Base-by-base conservation (phyloP, 2,329 filamentous ascomycete species). In the Xylaria sp. region DNA sequence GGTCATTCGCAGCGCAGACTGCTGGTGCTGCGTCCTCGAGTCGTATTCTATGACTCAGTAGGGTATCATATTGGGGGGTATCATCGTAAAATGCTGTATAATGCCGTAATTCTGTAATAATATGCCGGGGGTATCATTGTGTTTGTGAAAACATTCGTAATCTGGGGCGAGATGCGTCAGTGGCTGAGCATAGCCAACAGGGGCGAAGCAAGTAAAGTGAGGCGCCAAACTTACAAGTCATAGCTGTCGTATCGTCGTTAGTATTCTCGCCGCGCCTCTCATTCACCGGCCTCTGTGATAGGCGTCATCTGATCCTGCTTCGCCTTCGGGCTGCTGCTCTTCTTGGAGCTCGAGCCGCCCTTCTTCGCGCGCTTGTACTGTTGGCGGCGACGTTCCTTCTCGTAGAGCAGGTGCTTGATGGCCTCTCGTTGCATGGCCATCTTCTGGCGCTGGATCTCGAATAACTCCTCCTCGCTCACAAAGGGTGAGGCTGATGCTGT, bases 331-430 rank as follows among this genome's bases (percentile, higher is more conserved):
- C 78, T 76, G 70, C 78, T 75, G 70, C 78, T 79, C 57, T 68
- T 70, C 67, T 69, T 71, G 70, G 69, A 59, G 69, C 64, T 34
- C 34, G 34, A 36, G 59, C 74, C 67, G 64, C 72, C 71, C 55
- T 73, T 71, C 53, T 78, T 77, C 67, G 69, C 71, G 56, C 68
- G 72, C 73, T 72, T 74, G 42, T 64, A 48, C 63, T 75, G 73
- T 71, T 82, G 80, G 69, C 82, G 82, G 47, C 86, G 81, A 62
- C 82, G 81, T 80, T 88, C 86, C 84, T 87, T 87, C 81, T 88
- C 86, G 72, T 75, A 77, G 71, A 85, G 77, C 57, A 87, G 75
- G 72, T 84, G 81, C 71, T 84, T 82, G 71, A 87, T 76, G 56
- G 83, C 83, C 79, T 88, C 85, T 71, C 83, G 83, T 78, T 88